Base-by-base conservation (phyloP, 257 asterid genomes). In the Catharanthus roseus region DNA sequence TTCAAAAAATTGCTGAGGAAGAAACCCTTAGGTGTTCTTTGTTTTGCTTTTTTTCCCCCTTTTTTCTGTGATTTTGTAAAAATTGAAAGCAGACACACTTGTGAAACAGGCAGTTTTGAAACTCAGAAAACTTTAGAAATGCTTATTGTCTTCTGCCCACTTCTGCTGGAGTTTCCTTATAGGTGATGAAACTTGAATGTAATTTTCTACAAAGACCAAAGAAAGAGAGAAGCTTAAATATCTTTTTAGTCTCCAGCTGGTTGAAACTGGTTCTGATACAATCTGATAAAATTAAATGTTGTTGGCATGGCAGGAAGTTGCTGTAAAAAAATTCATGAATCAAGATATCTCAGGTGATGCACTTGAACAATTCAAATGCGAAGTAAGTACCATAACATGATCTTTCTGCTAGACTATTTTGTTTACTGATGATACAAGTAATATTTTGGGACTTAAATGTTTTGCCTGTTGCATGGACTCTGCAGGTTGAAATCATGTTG, bases 261-360 rank as follows among this genome's bases (percentile, higher is more conserved):
- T 65, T 18, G 24, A 18, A 15, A n/a, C 34, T 49, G 5, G 7
- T 44, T 10, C 9, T 10, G 31, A 16, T 10, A 58, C 26, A 33
- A 23, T 77, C 47, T 72, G 51, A 36, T 29, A 29, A 38, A 12
- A 50, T 26, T 58, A 70, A 62, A 60, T 72, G 69, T 66, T 69
- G 67, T 68, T 76, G n/a, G 57, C 39, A 45, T 82, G 54, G 57
- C 93, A 95, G 99, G 99, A 95, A 87, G 97, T 95, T 80, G 99
- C 99, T 0, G 97, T 91, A 72, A 95, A 95, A 82, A 95, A 88
- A 78, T 91, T 91, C 74, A 91, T 95, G 93, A 95, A 91, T 69
- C 97, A 95, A 86, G 99, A 95, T 79, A 89, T 95, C 73, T 86
- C 99, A 73, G 92, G 95, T 41, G 92, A 88, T 81, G 99, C 97